These are phyloP conservation scores for Lycium ferocissimum DNA, from an alignment of 257 asterid species.

Conservation along the genomic window DNA sequence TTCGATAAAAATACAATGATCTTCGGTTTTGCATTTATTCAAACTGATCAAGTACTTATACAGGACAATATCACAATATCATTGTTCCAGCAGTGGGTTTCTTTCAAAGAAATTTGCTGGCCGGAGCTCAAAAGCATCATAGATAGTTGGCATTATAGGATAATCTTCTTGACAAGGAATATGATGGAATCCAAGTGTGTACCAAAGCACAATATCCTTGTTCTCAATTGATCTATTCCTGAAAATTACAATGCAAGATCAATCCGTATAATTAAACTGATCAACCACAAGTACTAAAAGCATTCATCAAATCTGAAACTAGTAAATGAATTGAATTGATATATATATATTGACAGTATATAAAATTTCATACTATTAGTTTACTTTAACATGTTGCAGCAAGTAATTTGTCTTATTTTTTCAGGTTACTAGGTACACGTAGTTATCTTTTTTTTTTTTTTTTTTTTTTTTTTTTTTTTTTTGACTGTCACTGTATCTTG, in stretches of 20 bases:
- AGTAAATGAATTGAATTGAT: neutral
- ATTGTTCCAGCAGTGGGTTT: conserved; percentile 52
- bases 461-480: too few species aligned
- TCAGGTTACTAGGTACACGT: too few species aligned
- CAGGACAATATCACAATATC: neutral
- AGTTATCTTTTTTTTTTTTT: too few species aligned
- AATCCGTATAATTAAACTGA: neutral
- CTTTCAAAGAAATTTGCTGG: conserved; percentile 67
- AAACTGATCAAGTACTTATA: neutral
- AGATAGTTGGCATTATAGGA: conserved; percentile 61
- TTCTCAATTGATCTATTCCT: conserved; percentile 58
- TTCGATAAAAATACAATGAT: too few species aligned
- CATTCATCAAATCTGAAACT: neutral
- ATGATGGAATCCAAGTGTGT: conserved; percentile 76
- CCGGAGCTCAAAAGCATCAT: conserved; percentile 63
- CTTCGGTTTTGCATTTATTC: neutral
- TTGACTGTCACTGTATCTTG: too few species aligned
- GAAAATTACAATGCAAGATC: conserved; percentile 26
- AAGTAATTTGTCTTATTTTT: too few species aligned
- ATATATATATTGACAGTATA: too few species aligned
- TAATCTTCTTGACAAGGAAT: conserved; percentile 67
- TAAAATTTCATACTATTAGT: too few species aligned
- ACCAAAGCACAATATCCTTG: conserved; percentile 72
- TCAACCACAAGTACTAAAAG: neutral
- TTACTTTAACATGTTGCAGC: too few species aligned